These are phyloP conservation scores for Saccharomyces hybrid DNA, from an alignment of 1,139 yeast genomes.

Conservation along the genomic window DNA sequence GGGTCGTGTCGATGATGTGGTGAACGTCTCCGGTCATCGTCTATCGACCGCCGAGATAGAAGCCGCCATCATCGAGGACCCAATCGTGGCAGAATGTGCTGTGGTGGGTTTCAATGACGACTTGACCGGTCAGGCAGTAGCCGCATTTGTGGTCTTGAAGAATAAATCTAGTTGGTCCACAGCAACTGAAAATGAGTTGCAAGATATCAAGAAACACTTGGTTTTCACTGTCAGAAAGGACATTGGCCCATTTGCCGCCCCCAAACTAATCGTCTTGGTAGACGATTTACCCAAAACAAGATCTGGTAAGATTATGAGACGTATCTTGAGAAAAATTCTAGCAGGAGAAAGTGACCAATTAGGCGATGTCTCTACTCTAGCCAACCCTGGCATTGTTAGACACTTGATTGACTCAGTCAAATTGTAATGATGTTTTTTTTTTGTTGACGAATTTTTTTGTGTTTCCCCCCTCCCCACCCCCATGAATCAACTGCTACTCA, in stretches of 20 bases:
- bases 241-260: conserved; percentile 82
- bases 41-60: conserved; percentile 78
- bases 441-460: neutral
- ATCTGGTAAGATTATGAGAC: conserved; percentile 79
- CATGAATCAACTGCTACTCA: neutral
- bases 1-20: conserved; percentile 80
- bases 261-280: conserved; percentile 61
- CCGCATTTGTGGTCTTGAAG: conserved; percentile 69
- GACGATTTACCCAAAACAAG: conserved; percentile 79
- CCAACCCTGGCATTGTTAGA: conserved; percentile 63
- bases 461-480: neutral
- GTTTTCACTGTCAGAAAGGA: conserved; percentile 68
- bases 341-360: conserved; percentile 75
- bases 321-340: conserved; percentile 68
- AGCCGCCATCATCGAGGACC: conserved; percentile 68
- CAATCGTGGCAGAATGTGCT: conserved; percentile 65
- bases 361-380: conserved; percentile 72
- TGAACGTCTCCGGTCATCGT: conserved; percentile 74
- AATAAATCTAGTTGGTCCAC: conserved; percentile 34
- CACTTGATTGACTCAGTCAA: conserved; percentile 59
- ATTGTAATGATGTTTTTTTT: conserved; percentile 8
- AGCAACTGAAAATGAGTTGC: conserved; percentile 40
- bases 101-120: conserved; percentile 79
- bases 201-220: conserved; percentile 59
- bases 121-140: conserved; percentile 76